Evolutionary conservation across 768 basidiomycete genomes (phyloP), one percentile per base, ranked within the genome.

Genomic region (Pulveroboletus sp.): DNA sequence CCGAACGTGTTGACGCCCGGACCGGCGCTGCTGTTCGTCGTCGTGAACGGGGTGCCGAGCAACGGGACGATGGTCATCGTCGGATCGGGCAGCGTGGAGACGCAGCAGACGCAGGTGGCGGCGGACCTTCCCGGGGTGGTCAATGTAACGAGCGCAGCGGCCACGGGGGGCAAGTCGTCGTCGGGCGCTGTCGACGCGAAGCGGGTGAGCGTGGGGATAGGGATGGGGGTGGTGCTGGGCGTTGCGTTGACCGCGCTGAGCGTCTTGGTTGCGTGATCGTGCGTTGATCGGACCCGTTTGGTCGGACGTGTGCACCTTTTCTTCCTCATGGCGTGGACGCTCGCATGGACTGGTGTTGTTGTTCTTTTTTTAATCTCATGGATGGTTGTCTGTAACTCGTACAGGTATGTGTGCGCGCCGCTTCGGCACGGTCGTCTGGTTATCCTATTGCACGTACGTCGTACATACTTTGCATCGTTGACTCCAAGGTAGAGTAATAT

Each of bases 1-100:
- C 73, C 93, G 10, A 86, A 89, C 63, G 58, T 97, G 60, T 79
- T 96, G 73, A 85, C 87, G 59, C 94, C 95, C 5, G 94, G 94
- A 6, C 93, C 94, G 8, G 87, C 80, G 1, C 73, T 93, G 55
- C 51, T 94, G 52, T 96, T 82, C 61, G 87, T 94, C 50, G 86
- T 82, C 30, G 78, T 97, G 53, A 76, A 85, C 54, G 93, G 91
- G 34, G 80, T 96, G 12, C 94, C 93, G 3, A 85, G 83, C 45
- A 85, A 83, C 51, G 93, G 86, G 2, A 79, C 81, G 11, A 79
- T 77, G 66, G 76, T 94, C 47, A 89, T 82, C 49, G 76, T 93
- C 22, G 94, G 94, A 5, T 83, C 73, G 48, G 93, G 94, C 1
- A 65, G 80, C 46, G 75, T 95, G n/a, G 89, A 82, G 42, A 68